A percentile compares a stretch with the other conserved stretches of the same genome.
Evolutionary conservation across 163 green algal genomes (phyloP).

Genomic region (Trebouxia gelatinosa): DNA sequence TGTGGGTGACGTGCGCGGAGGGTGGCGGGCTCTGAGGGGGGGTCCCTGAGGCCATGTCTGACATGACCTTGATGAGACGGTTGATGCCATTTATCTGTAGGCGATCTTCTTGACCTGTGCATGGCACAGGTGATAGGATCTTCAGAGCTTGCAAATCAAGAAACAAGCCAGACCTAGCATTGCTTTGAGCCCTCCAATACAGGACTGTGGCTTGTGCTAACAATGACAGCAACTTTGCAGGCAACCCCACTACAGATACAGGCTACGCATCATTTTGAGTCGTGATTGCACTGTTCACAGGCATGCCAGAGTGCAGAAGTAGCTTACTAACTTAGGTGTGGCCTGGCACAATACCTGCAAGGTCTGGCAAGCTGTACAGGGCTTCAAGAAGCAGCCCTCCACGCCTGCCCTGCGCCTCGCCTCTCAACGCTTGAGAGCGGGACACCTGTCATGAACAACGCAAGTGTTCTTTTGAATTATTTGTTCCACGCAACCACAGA

Average conservation of each 20-base stretch:
- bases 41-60: slow-evolving; percentile 1
- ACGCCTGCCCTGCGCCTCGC: not conserved
- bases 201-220: no score
- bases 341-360: not conserved
- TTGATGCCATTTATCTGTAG: slow-evolving; percentile 30
- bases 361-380: not conserved
- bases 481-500: not conserved
- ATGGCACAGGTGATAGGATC: no score
- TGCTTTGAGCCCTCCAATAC: no score
- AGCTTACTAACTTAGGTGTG: no score
- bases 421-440: not conserved
- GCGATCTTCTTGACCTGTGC: slow-evolving; percentile 1
- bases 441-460: not conserved
- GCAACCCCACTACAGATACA: no score
- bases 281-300: no score
- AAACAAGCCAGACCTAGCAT: no score
- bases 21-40: not conserved
- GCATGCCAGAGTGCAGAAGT: no score
- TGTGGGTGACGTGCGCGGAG: no score
- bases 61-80: slow-evolving; percentile 24
- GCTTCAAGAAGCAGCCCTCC: slow-evolving; percentile 20
- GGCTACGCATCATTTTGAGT: no score
- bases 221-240: no score
- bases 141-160: no score
- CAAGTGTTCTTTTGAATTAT: not conserved